These are phyloP conservation scores for Salmacisia buchloeana DNA, from an alignment of 1,284 basidiomycete species.

Conservation along the genomic window DNA sequence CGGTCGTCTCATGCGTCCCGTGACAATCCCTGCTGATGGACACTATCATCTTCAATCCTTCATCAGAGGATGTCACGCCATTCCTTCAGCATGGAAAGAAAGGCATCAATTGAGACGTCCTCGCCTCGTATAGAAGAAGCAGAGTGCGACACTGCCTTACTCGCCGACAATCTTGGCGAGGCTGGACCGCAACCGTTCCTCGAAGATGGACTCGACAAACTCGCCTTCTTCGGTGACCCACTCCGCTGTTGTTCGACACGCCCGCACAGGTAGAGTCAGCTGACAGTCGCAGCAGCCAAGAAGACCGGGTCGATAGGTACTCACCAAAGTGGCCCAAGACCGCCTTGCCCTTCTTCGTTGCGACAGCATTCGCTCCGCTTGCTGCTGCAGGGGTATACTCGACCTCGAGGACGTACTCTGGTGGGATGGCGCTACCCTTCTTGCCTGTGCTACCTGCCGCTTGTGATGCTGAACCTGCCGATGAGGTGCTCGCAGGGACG, in stretches of 20 bases:
- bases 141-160: too few relatives aligned
- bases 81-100: too few relatives aligned
- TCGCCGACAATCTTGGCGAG: conserved; percentile 17
- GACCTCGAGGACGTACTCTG: conserved; percentile 34
- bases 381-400: conserved; percentile 23
- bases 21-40: too few relatives aligned
- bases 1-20: too few relatives aligned
- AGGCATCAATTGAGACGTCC: too few relatives aligned
- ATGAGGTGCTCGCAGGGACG: not conserved
- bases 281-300: not conserved
- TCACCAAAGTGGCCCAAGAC: conserved; percentile 40
- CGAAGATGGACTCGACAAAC: conserved; percentile 37
- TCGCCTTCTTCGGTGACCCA: conserved; percentile 49
- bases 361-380: conserved; percentile 23
- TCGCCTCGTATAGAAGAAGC: too few relatives aligned
- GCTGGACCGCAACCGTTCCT: conserved; percentile 27
- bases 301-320: conserved; percentile 1
- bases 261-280: not conserved
- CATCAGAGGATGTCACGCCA: too few relatives aligned
- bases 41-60: too few relatives aligned
- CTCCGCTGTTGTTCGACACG: conserved; percentile 26
- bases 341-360: conserved; percentile 24
- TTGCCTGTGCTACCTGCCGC: conserved; percentile 13
- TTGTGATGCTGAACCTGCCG: not conserved
- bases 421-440: conserved; percentile 20